Base-by-base conservation (phyloP, 768 basidiomycete genomes). In the Suillus subalutaceus region DNA sequence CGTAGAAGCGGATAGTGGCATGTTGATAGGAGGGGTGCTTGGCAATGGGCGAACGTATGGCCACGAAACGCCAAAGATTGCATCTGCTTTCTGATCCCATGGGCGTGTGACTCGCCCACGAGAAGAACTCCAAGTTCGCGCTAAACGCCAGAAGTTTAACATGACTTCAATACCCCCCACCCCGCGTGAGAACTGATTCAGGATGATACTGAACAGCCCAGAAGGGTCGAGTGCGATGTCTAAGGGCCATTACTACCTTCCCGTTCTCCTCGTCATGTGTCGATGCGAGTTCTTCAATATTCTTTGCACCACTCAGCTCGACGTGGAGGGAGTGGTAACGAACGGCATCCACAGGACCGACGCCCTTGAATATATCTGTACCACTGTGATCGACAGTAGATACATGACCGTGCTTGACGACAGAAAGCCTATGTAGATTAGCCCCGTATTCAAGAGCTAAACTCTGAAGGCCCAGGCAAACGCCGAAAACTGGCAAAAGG, bases 181-280 rank as follows among this genome's bases (percentile, higher is more conserved):
- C 85, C 52, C 81, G 79, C 2, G 92, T 94, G 69, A 90, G 83
- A 4, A 91, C 86, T 5, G 93, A 94, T 73, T 94, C 93, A 7
- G 93, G 93, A 73, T 95, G 93, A 74, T 94, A 95, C 72, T 95
- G 93, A 30, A 95, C 93, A 4, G 90, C 92, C 90, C 91, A 94
- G 72, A 93, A 92, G 5, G 93, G 93, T 66, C 82, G 84, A 30
- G 70, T 76, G 60, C 68, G 80, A 73, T 95, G 93, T 68, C 83
- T 84, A 35, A 85, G 78, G 48, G 88, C 92, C 93, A 95, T 94
- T 56, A 92, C 81, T 26, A 93, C 88, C 53, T 71, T 81, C 7
- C 89, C 90, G 66, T 91, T 88, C 63, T 89, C 90, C 30, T 78
- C 78, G 30, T 81, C 86, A 68, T 94, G 92, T 55, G 89, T 79